phyloP scores from a whole-genome alignment of 306 rosid species.

The Astragalus glycyphyllos region DNA sequence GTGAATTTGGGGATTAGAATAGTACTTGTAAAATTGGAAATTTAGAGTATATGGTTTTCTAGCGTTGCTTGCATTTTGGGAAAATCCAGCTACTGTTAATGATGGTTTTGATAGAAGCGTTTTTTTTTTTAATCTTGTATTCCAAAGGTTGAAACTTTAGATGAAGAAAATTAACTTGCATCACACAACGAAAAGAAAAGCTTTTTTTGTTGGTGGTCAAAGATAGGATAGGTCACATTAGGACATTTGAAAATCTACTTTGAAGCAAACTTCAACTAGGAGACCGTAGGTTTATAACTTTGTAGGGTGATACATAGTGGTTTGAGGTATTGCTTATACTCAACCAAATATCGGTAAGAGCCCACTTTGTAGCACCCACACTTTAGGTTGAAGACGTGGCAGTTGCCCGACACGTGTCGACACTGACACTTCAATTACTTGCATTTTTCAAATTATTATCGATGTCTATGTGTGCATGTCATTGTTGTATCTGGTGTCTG shows the following conservation, averaged over 20 bases:
- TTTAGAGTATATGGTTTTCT: constrained; percentile 4
- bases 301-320: not conserved
- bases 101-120: constrained; percentile 3
- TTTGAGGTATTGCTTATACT: not conserved
- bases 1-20: too few relatives aligned
- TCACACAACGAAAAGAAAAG: not conserved
- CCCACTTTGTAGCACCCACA: too few relatives aligned
- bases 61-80: not conserved
- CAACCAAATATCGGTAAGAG: not conserved
- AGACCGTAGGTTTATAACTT: not conserved
- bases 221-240: not conserved
- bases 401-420: too few relatives aligned
- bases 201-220: not conserved
- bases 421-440: too few relatives aligned
- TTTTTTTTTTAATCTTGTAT: not conserved
- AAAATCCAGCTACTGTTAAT: not conserved
- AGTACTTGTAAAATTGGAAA: not conserved
- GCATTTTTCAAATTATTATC: too few relatives aligned
- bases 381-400: too few relatives aligned
- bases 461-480: too few relatives aligned
- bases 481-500: too few relatives aligned
- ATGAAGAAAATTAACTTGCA: not conserved
- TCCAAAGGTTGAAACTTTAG: not conserved
- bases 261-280: constrained; percentile 4
- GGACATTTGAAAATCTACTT: not conserved